Evolutionary conservation across 345 rosid genomes (phyloP).

Genomic region (Citrus mangshanensis): DNA sequence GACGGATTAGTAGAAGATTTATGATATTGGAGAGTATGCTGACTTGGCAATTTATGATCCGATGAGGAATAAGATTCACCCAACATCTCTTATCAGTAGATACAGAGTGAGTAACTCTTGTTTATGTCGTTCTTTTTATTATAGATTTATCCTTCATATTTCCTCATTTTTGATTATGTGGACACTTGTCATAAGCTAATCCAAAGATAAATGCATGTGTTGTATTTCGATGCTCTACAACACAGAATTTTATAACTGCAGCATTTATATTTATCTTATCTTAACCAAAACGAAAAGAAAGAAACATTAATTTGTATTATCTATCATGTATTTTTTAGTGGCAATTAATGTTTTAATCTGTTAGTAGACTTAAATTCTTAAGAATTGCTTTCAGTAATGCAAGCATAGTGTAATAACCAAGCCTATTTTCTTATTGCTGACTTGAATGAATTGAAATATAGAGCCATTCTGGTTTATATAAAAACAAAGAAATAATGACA

Average conservation of each 20-base stretch:
- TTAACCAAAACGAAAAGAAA: not conserved
- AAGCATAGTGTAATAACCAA: too few species aligned
- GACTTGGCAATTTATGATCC: not conserved
- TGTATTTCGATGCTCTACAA: too few species aligned
- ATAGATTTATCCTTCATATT: not conserved
- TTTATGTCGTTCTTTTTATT: not conserved
- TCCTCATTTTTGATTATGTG: not conserved
- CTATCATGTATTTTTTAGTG: not conserved
- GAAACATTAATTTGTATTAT: not conserved
- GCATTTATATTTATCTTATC: not conserved
- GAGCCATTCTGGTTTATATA: too few species aligned
- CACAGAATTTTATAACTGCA: not conserved
- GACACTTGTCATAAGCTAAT: constrained; percentile 20
- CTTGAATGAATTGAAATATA: too few species aligned
- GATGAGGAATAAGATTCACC: constrained; percentile 95
- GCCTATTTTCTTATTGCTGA: too few species aligned
- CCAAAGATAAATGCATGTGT: not conserved
- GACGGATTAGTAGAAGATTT: not conserved
- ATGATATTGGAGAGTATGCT: not conserved
- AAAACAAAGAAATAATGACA: too few species aligned
- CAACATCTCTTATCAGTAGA: constrained; percentile 94
- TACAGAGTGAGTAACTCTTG: constrained; percentile 52
- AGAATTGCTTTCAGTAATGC: too few species aligned
- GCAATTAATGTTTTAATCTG: not conserved
- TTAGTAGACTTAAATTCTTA: too few species aligned